Evolutionary conservation across 2,329 filamentous ascomycete species (phyloP), one percentile per base, ranked within the genome.

Genomic region (Xylaria sp.): DNA sequence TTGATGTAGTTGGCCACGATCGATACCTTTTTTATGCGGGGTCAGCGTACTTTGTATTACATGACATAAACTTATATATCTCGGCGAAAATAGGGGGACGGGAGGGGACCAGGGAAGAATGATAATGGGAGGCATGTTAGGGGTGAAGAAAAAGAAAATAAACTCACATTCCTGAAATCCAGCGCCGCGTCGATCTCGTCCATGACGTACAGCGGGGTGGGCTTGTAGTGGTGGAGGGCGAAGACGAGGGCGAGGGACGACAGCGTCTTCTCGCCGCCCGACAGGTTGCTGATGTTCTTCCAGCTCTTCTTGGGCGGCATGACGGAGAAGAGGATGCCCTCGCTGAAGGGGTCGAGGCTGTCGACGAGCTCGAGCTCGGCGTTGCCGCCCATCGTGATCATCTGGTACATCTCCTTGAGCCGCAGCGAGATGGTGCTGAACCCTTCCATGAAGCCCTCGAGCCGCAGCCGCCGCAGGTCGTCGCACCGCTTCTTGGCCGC

Each of bases 231-330:
- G 74, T 99, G 94, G 66, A 99, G 75, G 24, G 94, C 94, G 78
- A 99, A 99, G n/a, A 99, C 94, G 52, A 99, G 77, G 19, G 94
- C 94, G 74, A 99, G 76, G 73, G 89, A 93, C 63, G 90, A 94
- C 58, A 99, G 77, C 37, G 94, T 99, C 84, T 99, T 99, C 76
- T 99, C 94, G 60, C 94, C 94, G 78, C 94, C 94, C 26, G 89
- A 93, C 64, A 99, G 72, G 72, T 99, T 97, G 69, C 89, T 88
- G 69, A 99, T 99, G 71, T 97, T 99, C 83, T 97, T 99, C 95
- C 95, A 99, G 69, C 89, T 94, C 83, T 99, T 99, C 84, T 99
- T 99, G 11, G 94, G 94, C 46, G 94, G 95, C 94, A 99, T 99
- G 62, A 99, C 95, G 51, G 88, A 93, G 78, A 99, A 99, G 44